Percentiles rank a stretch among this genome's conserved stretches.
Conservation (phyloP, 495 filamentous ascomycete species). For the Mytilinidion resinicola region DNA sequence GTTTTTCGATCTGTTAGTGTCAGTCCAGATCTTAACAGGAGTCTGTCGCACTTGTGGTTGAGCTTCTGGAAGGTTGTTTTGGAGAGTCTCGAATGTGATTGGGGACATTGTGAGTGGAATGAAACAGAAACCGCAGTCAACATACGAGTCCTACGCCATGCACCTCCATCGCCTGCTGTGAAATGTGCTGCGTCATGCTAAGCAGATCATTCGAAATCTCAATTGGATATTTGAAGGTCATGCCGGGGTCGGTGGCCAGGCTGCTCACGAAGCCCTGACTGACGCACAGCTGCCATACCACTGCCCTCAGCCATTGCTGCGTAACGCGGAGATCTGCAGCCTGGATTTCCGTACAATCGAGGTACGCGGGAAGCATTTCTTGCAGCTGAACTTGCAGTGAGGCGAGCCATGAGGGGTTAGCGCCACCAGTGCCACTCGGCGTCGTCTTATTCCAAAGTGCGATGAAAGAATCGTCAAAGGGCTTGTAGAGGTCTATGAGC, state of each 20-base stretch:
- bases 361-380: slow-evolving; percentile 55
- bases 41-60: neutral
- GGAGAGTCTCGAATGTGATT: too few relatives aligned
- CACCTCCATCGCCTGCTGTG: slow-evolving; percentile 61
- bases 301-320: slow-evolving; percentile 79
- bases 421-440: slow-evolving; percentile 37
- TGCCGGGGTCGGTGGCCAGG: slow-evolving; percentile 45
- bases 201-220: slow-evolving; percentile 64
- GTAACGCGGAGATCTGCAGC: slow-evolving; percentile 63
- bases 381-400: slow-evolving; percentile 60
- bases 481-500: slow-evolving; percentile 60
- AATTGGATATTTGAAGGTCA: slow-evolving; percentile 66
- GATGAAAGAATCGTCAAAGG: slow-evolving; percentile 66
- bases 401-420: slow-evolving; percentile 50
- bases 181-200: slow-evolving; percentile 58
- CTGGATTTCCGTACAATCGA: slow-evolving; percentile 61
- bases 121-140: neutral
- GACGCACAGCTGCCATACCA: slow-evolving; percentile 64
- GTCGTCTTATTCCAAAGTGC: slow-evolving; percentile 67
- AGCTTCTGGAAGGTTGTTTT: too few relatives aligned
- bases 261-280: slow-evolving; percentile 50
- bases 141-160: slow-evolving; percentile 66
- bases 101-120: neutral
- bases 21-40: slow-evolving; percentile 7
- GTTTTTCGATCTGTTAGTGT: slow-evolving; percentile 57